Conservation (phyloP, 768 basidiomycete species). For the Pisolithus orientalis region DNA sequence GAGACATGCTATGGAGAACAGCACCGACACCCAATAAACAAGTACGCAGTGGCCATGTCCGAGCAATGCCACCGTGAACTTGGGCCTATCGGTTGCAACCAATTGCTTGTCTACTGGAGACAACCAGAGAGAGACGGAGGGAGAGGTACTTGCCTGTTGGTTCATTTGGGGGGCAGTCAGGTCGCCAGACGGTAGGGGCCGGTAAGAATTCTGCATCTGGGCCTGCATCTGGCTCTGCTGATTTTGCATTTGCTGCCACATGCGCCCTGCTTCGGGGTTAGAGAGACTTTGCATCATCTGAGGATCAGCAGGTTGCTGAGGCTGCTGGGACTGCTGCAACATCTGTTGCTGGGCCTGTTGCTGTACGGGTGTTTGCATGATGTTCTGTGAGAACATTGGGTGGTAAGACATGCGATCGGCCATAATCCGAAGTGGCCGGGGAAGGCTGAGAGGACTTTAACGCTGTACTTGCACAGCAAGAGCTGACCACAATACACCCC, state of each 20-base stretch:
- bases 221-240: slow-evolving; percentile 34
- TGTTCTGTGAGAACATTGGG: slow-evolving; percentile 45
- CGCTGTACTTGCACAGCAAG: slow-evolving; percentile 5
- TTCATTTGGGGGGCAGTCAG: slow-evolving; percentile 34
- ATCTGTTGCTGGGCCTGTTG: slow-evolving; percentile 36
- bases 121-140: slow-evolving; percentile 5
- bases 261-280: slow-evolving; percentile 45
- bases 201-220: slow-evolving; percentile 38
- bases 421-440: slow-evolving; percentile 39
- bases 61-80: slow-evolving; percentile 5
- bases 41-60: not conserved
- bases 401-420: slow-evolving; percentile 57
- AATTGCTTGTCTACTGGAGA: slow-evolving; percentile 4
- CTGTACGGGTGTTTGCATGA: slow-evolving; percentile 37
- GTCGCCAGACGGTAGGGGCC: slow-evolving; percentile 36
- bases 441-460: slow-evolving; percentile 12
- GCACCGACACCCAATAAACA: too few species aligned
- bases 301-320: slow-evolving; percentile 32
- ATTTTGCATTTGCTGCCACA: slow-evolving; percentile 53
- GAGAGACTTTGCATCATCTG: slow-evolving; percentile 35
- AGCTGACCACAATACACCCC: slow-evolving; percentile 17
- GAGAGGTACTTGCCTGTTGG: slow-evolving; percentile 40
- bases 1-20: too few species aligned
- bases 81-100: slow-evolving; percentile 4
- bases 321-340: slow-evolving; percentile 40